phyloP scores from a whole-genome alignment of 1,284 basidiomycete genomes.

The Rhodotorula sp. region DNA sequence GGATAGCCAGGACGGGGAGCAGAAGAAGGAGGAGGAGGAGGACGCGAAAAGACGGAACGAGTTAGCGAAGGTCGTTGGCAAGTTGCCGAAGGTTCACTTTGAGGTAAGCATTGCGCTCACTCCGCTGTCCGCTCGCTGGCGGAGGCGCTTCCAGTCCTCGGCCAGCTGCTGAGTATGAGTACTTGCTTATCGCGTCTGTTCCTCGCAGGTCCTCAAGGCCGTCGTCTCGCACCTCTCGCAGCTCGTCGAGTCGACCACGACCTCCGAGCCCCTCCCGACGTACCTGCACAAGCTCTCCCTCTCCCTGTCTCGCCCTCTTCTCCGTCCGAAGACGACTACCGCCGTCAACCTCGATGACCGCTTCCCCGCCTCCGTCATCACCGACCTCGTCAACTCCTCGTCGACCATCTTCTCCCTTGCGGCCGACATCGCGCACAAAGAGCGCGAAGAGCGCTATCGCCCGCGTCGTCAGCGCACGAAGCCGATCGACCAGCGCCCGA shows the following conservation, averaged over 20 bases:
- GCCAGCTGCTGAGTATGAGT: too few species aligned
- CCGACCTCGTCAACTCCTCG: conserved; percentile 28
- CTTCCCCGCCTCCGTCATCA: conserved; percentile 37
- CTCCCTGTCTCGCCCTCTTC: conserved; percentile 37
- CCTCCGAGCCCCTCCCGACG: neutral
- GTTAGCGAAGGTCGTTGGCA: conserved; percentile 21
- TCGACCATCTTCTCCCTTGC: conserved; percentile 15
- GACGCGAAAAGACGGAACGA: neutral
- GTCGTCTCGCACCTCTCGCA: conserved; percentile 29
- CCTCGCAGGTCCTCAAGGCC: conserved; percentile 14
- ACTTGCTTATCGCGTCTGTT: too few species aligned
- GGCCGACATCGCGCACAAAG: conserved; percentile 20
- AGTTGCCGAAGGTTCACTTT: conserved; percentile 31
- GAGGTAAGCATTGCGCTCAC: conserved; percentile 28
- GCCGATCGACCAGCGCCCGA: conserved; percentile 38
- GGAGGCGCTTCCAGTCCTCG: too few species aligned
- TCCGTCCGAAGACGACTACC: conserved; percentile 32
- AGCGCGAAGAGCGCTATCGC: conserved; percentile 35
- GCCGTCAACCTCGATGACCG: conserved; percentile 41
- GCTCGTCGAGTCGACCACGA: conserved; percentile 18
- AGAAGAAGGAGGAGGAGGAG: neutral
- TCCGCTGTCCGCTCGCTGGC: neutral
- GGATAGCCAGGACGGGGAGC: conserved; percentile 2
- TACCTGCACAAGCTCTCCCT: conserved; percentile 42
- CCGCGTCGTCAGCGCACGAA: conserved; percentile 42